Conservation (phyloP, 1,284 basidiomycete genomes). For the Rhodotorula sp. region DNA sequence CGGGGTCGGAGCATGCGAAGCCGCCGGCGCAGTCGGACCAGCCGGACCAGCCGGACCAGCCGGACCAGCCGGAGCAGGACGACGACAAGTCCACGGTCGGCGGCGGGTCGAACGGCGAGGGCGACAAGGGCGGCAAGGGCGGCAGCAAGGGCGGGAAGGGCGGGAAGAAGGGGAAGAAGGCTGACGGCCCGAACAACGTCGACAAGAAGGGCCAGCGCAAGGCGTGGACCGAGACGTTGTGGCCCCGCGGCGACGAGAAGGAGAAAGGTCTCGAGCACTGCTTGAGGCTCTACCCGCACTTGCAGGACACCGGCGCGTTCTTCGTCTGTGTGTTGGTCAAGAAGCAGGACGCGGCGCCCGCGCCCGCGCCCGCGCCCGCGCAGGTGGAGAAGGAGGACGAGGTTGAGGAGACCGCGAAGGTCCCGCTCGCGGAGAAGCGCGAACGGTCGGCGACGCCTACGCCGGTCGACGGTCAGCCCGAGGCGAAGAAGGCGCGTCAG, state of each 20-base stretch:
- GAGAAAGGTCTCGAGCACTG: conserved; percentile 65
- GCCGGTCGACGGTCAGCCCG: conserved; percentile 27
- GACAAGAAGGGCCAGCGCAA: conserved; percentile 53
- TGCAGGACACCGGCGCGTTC: conserved; percentile 97
- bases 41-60: conserved; percentile 1
- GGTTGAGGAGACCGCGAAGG: background rate
- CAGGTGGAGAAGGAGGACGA: conserved; percentile 10
- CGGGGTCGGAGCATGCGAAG: conserved; percentile 9
- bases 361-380: conserved; percentile 35
- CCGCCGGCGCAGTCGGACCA: background rate
- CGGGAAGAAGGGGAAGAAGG: conserved; percentile 30
- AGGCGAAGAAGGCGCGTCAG: conserved; percentile 27
- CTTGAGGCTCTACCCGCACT: conserved; percentile 85
- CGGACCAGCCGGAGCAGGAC: conserved; percentile 9
- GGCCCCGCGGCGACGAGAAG: conserved; percentile 69
- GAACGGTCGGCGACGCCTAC: conserved; percentile 24
- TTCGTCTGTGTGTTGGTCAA: conserved; percentile 86
- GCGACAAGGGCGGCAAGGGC: no score
- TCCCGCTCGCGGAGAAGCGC: conserved; percentile 8
- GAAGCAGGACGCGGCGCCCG: conserved; percentile 36
- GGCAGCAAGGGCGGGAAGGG: no score
- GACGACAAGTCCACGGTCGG: conserved; percentile 39
- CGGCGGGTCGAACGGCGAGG: background rate
- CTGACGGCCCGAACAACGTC: conserved; percentile 1
- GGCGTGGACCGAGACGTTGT: conserved; percentile 69